Conservation (phyloP, 768 basidiomycete species). For the Tricholoma flavovirens region DNA sequence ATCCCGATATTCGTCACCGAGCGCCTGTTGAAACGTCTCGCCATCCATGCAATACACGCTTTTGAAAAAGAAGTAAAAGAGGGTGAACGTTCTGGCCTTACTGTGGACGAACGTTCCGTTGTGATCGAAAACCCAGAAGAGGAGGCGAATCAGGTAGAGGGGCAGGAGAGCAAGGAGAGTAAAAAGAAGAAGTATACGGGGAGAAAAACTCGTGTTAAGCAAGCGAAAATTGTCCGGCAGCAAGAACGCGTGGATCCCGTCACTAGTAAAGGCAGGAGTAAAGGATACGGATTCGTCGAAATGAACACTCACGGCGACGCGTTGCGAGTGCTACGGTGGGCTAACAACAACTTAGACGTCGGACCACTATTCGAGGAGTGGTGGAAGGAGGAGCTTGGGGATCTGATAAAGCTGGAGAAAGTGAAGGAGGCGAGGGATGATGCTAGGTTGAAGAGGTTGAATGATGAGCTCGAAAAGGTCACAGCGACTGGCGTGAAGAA, state of each 20-base stretch:
- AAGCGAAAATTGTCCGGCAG: constrained; percentile 90
- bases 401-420: constrained; percentile 52
- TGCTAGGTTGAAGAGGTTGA: constrained; percentile 49
- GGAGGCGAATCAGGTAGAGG: constrained; percentile 35
- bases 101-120: constrained; percentile 64
- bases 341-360: constrained; percentile 80
- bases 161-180: constrained; percentile 19
- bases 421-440: constrained; percentile 39
- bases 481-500: constrained; percentile 26
- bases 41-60: constrained; percentile 65
- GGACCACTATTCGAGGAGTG: constrained; percentile 64
- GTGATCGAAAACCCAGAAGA: constrained; percentile 38
- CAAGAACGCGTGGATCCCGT: constrained; percentile 83
- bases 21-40: constrained; percentile 82
- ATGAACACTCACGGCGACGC: constrained; percentile 86
- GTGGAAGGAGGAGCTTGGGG: constrained; percentile 78
- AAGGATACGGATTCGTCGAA: constrained; percentile 96
- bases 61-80: constrained; percentile 77
- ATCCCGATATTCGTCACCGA: constrained; percentile 89
- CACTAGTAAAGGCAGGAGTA: constrained; percentile 81
- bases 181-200: constrained; percentile 21
- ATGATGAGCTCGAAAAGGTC: constrained; percentile 45
- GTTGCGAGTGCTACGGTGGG: constrained; percentile 86
- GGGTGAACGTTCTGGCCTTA: constrained; percentile 54
- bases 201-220: constrained; percentile 55